Evolutionary conservation across 2,329 filamentous ascomycete genomes (phyloP).

Genomic region (Calonectria honghensis): DNA sequence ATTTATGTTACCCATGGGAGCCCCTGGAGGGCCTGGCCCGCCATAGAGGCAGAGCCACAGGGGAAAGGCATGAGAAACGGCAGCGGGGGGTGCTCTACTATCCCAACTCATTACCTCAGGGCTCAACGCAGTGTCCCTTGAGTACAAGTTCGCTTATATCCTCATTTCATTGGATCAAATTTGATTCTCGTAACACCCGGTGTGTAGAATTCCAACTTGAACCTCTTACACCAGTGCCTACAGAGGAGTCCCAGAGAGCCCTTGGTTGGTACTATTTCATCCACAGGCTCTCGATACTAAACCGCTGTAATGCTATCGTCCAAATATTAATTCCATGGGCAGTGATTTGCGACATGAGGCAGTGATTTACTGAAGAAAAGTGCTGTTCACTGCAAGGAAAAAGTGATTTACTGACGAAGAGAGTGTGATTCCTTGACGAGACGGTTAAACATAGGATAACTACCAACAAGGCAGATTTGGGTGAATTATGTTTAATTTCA

Average conservation of each 20-base stretch:
- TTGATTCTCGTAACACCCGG: neutral
- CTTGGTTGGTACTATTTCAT: neutral
- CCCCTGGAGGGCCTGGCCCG: neutral
- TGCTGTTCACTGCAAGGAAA: neutral
- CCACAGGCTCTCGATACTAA: neutral
- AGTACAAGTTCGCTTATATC: neutral
- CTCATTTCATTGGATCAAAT: neutral
- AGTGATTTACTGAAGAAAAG: neutral
- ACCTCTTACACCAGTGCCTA: neutral
- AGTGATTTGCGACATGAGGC: neutral
- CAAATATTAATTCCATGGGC: neutral
- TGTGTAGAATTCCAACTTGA: neutral
- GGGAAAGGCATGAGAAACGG: neutral
- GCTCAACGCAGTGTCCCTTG: neutral
- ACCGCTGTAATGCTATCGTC: too few species aligned
- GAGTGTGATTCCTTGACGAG: neutral
- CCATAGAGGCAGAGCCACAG: neutral
- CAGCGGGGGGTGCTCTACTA: neutral
- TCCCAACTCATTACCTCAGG: neutral
- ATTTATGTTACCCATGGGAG: neutral
- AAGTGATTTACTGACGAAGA: neutral
- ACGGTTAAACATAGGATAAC: neutral
- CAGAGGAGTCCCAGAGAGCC: neutral
- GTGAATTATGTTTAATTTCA: neutral
- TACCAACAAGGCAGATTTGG: neutral